These are phyloP conservation scores for Cyathus striatus DNA, from an alignment of 768 basidiomycete genomes.

Conservation along the genomic window DNA sequence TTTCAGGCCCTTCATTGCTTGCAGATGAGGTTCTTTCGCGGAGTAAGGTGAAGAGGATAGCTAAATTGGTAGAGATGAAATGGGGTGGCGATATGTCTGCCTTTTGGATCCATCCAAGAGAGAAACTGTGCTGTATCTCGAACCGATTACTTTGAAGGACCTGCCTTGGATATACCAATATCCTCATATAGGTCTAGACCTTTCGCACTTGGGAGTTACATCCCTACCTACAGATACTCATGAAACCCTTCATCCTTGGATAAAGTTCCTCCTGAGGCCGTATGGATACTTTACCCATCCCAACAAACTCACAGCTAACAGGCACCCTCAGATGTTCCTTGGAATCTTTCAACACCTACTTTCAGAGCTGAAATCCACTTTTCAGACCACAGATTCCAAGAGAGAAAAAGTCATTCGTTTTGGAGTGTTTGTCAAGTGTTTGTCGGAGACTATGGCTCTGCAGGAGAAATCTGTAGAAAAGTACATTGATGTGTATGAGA, in stretches of 20 bases:
- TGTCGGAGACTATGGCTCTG: slow-evolving; percentile 33
- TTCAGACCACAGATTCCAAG: slow-evolving; percentile 1
- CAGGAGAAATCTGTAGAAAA: slow-evolving; percentile 34
- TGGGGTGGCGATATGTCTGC: slow-evolving; percentile 59
- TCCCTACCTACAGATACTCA: slow-evolving; percentile 9
- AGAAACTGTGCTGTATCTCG: too few relatives aligned
- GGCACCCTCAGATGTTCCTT: slow-evolving; percentile 66
- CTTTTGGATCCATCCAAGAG: too few relatives aligned
- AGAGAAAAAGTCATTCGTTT: slow-evolving; percentile 17
- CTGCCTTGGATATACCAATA: slow-evolving; percentile 43
- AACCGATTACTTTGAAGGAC: slow-evolving; percentile 1
- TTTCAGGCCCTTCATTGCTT: slow-evolving; percentile 73
- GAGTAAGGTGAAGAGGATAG: slow-evolving; percentile 40
- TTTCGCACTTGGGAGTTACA: slow-evolving; percentile 58
- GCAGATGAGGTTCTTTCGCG: slow-evolving; percentile 65
- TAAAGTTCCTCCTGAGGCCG: slow-evolving; percentile 49
- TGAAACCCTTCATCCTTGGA: slow-evolving; percentile 42
- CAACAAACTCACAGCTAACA: slow-evolving; percentile 53
- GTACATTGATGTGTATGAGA: slow-evolving; percentile 39
- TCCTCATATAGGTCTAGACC: slow-evolving; percentile 74
- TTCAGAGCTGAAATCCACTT: slow-evolving; percentile 4
- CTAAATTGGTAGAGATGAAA: slow-evolving; percentile 48
- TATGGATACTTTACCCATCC: slow-evolving; percentile 69
- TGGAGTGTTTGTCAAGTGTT: too few relatives aligned
- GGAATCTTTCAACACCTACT: slow-evolving; percentile 37